phyloP scores from a whole-genome alignment of 2,329 filamentous ascomycete genomes.

The Sporothrix brunneoviolacea region DNA sequence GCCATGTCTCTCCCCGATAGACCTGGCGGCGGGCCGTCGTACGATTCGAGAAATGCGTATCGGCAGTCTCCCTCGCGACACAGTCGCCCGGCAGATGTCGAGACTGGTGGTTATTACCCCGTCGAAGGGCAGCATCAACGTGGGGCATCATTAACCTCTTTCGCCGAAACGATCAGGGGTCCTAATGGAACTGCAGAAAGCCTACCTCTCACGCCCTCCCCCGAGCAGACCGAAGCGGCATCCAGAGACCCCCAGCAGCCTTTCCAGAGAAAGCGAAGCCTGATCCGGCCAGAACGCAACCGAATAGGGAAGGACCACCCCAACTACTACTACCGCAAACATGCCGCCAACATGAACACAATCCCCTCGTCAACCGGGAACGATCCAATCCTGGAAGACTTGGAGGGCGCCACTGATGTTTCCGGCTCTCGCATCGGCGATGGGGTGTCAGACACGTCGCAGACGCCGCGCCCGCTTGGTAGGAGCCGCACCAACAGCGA shows the following conservation, averaged over 20 bases:
- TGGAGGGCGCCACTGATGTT: slow-evolving; percentile 57
- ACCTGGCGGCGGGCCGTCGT: slow-evolving; percentile 56
- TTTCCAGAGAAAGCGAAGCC: slow-evolving; percentile 68
- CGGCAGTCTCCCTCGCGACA: slow-evolving; percentile 63
- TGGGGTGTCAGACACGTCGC: slow-evolving; percentile 29
- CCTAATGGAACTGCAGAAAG: slow-evolving; percentile 51
- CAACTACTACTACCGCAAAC: slow-evolving; percentile 92
- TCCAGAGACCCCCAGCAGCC: slow-evolving; percentile 29
- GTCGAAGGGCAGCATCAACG: slow-evolving; percentile 43
- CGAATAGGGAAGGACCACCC: slow-evolving; percentile 81
- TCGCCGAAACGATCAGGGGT: slow-evolving; percentile 49
- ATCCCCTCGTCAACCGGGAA: slow-evolving; percentile 88
- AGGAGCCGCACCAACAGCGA: slow-evolving; percentile 28
- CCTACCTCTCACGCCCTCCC: slow-evolving; percentile 47
- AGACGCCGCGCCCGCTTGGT: slow-evolving; percentile 22
- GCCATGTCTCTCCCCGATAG: slow-evolving; percentile 58
- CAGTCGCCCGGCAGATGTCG: slow-evolving; percentile 60
- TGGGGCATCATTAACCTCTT: slow-evolving; percentile 51
- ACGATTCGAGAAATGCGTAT: slow-evolving; percentile 57
- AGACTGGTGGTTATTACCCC: slow-evolving; percentile 51
- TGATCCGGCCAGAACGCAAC: slow-evolving; percentile 83
- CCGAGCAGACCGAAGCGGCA: slow-evolving; percentile 22
- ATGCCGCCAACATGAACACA: slow-evolving; percentile 87
- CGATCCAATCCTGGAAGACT: slow-evolving; percentile 76
- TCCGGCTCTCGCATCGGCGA: slow-evolving; percentile 17